Percentiles rank a stretch among this genome's conserved stretches.
Evolutionary conservation across 495 filamentous ascomycete species (phyloP).

Genomic region (Chaetomium tenue): DNA sequence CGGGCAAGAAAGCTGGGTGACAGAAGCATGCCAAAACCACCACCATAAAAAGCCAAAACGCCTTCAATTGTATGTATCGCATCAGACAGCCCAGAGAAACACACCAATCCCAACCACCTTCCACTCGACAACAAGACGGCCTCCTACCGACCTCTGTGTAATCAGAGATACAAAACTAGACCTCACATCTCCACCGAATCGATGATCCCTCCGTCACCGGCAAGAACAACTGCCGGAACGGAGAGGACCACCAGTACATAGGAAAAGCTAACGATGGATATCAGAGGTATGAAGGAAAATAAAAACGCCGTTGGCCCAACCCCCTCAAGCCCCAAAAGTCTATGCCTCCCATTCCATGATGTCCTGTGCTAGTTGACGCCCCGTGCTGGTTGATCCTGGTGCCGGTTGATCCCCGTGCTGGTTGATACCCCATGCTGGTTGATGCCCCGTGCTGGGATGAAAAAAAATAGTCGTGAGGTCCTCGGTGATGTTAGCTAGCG

Average conservation of each 20-base stretch:
- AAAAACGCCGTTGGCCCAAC: slow-evolving; percentile 14
- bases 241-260: not conserved
- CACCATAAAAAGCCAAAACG: not conserved
- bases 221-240: not conserved
- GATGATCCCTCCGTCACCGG: not conserved
- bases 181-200: not conserved
- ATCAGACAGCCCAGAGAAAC: not conserved
- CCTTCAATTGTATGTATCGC: slow-evolving; percentile 1
- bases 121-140: not conserved
- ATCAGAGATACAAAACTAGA: not conserved
- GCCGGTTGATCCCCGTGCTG: no score
- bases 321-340: slow-evolving; percentile 7
- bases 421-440: no score
- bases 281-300: slow-evolving; percentile 13
- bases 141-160: not conserved
- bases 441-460: not conserved
- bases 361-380: not conserved
- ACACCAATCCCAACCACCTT: not conserved
- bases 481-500: not conserved
- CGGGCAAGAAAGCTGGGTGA: not conserved
- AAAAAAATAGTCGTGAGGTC: slow-evolving; percentile 9
- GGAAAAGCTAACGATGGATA: slow-evolving; percentile 21
- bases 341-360: slow-evolving; percentile 16
- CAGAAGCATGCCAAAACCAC: not conserved
- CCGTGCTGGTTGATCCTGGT: no score